Evolutionary conservation across 169 alveolate genomes (phyloP), one percentile per base, ranked within the genome.

Genomic region (Plasmodium billcollinsi): DNA sequence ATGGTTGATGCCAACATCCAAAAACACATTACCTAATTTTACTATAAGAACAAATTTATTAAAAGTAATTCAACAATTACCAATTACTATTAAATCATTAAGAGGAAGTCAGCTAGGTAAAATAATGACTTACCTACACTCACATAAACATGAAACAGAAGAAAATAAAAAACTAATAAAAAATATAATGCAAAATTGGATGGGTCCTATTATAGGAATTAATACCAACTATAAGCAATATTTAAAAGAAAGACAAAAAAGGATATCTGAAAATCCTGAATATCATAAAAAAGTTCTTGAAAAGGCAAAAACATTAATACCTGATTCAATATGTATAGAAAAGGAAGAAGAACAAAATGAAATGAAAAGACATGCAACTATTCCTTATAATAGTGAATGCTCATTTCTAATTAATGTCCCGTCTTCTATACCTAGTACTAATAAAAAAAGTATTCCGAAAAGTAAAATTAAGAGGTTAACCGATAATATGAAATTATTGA

Each of bases 81-180:
- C 97, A 21, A 85, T 95, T 52, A 95, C 94, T 62, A 89, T 94
- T 18, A 95, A 88, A 26, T 97, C 95, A 39, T 88, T 95, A 69
- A 70, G 96, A 59, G 96, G 95, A 39, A 95, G 95, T 49, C 96
- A 93, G 52, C 89, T 95, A n/a, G 97, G 97, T 1, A 92, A 96
- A 54, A 73, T 67, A 3, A 73, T 95, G 63, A 94, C 95, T 21
- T 94, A 95, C 21, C 90, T 95, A 66, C 95, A 97, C 95, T 92
- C 95, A 71, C 96, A 94, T 83, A 94, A 96, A 18, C 94, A 94
- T 61, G 97, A 95, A 75, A 90, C 95, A 12, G 95, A 90, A 21
- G 93, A 95, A 47, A 95, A 95, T 74, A 93, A 95, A 63, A 93
- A 93, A 54, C 66, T 95, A 12, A 95, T 95, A 14, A 92, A 96